A percentile compares a stretch with the other conserved stretches of the same genome.
Conservation (phyloP, 495 filamentous ascomycete species). For the Talaromyces nanjingensis region DNA sequence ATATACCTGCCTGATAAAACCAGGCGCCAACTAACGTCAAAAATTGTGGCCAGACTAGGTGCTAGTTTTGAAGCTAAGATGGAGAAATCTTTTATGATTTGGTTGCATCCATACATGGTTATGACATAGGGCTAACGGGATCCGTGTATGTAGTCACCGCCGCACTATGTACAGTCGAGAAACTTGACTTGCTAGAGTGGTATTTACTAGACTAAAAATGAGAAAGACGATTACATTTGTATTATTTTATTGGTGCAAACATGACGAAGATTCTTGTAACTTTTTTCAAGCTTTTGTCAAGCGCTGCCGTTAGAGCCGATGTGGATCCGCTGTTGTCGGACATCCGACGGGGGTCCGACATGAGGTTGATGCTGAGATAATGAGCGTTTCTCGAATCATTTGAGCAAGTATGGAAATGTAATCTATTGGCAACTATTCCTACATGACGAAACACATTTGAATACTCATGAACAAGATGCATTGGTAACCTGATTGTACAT, state of each 20-base stretch:
- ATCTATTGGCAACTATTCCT: not conserved
- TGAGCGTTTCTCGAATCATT: not conserved
- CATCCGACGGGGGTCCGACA: not conserved
- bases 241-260: not conserved
- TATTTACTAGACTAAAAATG: not conserved
- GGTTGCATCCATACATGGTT: not conserved
- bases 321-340: not conserved
- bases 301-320: slow-evolving; percentile 8
- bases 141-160: not conserved
- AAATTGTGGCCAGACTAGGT: not conserved
- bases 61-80: not conserved
- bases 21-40: not conserved
- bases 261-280: not conserved
- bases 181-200: not conserved
- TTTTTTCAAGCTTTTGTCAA: not conserved
- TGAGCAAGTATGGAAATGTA: not conserved
- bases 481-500: not conserved
- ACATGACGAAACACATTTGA: not conserved
- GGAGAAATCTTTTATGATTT: not conserved
- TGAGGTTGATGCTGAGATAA: not conserved
- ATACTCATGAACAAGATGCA: not conserved
- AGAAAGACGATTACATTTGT: not conserved
- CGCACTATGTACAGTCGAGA: not conserved
- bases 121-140: not conserved
- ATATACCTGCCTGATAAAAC: not conserved